Base-by-base conservation (phyloP, 495 filamentous ascomycete genomes). In the Talaromyces wortmannii region DNA sequence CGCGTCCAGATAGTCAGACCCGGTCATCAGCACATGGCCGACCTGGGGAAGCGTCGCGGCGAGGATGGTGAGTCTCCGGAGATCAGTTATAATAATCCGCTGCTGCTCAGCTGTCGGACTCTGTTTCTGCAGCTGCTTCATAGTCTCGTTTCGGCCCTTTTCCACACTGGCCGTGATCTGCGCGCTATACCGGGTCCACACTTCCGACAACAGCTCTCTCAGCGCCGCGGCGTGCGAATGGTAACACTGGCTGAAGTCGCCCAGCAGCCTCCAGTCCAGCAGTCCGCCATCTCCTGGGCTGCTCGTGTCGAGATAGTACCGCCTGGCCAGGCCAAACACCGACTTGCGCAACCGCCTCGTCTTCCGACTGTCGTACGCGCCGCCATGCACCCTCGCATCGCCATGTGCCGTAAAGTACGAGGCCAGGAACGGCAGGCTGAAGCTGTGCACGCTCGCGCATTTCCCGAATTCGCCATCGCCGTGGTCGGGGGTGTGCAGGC, bases 1-100 rank as follows among this genome's bases (percentile, higher is more conserved):
- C 3, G 85, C 83, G 62, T 96, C 91, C 11, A 95, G 63, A 61
- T 91, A 91, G 65, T 96, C 91, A 48, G 88, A 89, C 15, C 91
- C 91, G 1, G 84, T 84, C 65, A 95, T 78, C 48, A 95, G 83
- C 61, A 85, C 83, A 43, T 76, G 71, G 40, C 76, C 75, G 62
- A 57, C 64, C 33, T 57, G 59, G 31, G 66, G 67, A 30, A 73
- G 58, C 7, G 59, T 60, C 7, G 71, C 76, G 6, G 66, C 60
- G 45, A 77, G 57, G 45, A 77, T 64, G 6, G 72, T 77, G 55
- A 77, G 53, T 8, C 68, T 53, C 54, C 74, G 69, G 48, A 75
- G 59, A 45, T 77, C 67, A 16, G 57, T 48, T 17, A 69, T 54
- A 6, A 65, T 23, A 43, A n/a, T 54, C 63, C 66, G 66, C 50